Conservation (phyloP, 805 yeast genomes). For the Candida succiphila region DNA sequence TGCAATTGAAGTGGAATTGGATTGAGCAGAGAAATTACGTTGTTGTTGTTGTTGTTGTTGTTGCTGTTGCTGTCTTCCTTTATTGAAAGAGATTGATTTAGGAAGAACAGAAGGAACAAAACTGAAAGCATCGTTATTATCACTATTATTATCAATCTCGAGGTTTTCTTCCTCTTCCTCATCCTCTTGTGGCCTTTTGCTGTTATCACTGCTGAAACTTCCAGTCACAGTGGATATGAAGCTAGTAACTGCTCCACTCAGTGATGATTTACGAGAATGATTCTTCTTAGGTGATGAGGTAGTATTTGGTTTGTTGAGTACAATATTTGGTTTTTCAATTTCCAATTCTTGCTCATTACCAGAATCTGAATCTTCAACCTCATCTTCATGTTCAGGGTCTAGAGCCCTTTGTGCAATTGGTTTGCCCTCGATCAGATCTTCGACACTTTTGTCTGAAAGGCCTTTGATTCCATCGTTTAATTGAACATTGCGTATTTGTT, state of each 20-base stretch:
- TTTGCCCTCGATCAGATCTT: conserved; percentile 3
- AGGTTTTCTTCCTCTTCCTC: too few species aligned
- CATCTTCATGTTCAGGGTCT: conserved; percentile 1
- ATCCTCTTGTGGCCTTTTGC: too few species aligned
- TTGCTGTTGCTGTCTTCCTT: too few species aligned
- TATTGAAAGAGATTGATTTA: too few species aligned
- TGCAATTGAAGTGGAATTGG: conserved; percentile 14
- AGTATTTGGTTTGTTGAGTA: too few species aligned
- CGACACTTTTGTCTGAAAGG: conserved; percentile 11
- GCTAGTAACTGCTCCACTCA: conserved; percentile 11
- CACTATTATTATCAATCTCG: conserved; percentile 1
- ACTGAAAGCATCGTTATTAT: not conserved
- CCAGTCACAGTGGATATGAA: conserved; percentile 9
- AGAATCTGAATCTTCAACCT: not conserved
- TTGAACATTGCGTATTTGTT: conserved; percentile 6
- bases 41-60: not conserved
- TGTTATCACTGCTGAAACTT: conserved; percentile 7
- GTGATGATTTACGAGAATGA: conserved; percentile 6
- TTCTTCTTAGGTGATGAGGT: not conserved
- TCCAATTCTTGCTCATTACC: not conserved
- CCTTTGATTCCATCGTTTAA: conserved; percentile 14
- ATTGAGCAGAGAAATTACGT: conserved; percentile 15
- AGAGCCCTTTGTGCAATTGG: too few species aligned
- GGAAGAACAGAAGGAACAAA: not conserved
- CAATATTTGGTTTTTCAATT: not conserved